Evolutionary conservation across 495 filamentous ascomycete species (phyloP), one percentile per base, ranked within the genome.

Genomic region (Chaetomium cochliodes): DNA sequence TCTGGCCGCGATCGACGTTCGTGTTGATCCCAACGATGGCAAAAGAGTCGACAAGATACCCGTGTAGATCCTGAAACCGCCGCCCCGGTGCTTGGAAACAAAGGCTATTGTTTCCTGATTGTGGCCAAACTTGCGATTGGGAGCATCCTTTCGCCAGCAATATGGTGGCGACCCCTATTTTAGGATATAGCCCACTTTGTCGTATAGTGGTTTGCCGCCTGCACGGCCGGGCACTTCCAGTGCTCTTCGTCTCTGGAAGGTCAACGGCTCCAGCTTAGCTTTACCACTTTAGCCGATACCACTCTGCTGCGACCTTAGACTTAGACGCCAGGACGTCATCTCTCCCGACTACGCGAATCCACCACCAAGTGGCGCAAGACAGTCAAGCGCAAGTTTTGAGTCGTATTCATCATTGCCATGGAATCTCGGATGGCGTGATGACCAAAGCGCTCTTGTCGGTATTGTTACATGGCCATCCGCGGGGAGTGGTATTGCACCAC

Each of bases 31-130:
- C 20, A 15, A 12, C 16, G 18, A 18, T 56, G 11, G 53, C n/a
- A 39, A 22, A 56, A 33, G 33, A 26, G 51, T 28, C 26, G 49
- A 9, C 5, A 54, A 54, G 28, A 33, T 23, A 33, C 16, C 13
- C 53, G 26, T 56, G 53, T 56, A 56, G 53, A 56, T 56, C 53
- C 9, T 16, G 53, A 41, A 55, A 33, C 52, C 33, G 30, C 53
- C 4, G 18, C 30, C 53, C 53, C 53, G 53, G 53, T 56, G 53
- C 53, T 9, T 56, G 53, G 53, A 39, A 41, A 56, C 30, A 41
- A 20, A 37, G 7, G 18, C 16, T 23, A 22, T 56, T 18, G 20
- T 22, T 42, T 58, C 25, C 28, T 55, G 7, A 58, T 44, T 44
- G 3, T 58, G 55, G 37, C 1, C 53, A 5, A 6, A 39, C 22